These are phyloP conservation scores for Phytomonas serpens DNA, from an alignment of 208 protist species.

Conservation along the genomic window DNA sequence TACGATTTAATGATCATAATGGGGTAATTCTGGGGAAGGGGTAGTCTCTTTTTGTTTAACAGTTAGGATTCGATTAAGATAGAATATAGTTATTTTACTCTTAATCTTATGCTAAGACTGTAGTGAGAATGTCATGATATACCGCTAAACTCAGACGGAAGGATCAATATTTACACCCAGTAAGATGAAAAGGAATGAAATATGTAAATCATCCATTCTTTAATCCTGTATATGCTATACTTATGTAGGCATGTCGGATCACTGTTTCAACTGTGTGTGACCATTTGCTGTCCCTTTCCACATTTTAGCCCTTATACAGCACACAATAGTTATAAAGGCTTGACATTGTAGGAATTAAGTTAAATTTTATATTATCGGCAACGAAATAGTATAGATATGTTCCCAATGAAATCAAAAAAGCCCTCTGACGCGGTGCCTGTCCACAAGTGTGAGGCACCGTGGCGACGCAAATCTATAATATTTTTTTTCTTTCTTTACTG, in stretches of 20 bases:
- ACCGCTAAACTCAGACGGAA: background rate
- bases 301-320: background rate
- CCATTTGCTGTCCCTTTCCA: background rate
- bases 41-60: background rate
- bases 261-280: background rate
- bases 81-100: background rate
- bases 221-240: background rate
- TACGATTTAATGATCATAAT: background rate
- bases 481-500: slow-evolving; percentile 13
- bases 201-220: background rate
- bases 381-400: background rate
- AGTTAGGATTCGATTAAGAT: background rate
- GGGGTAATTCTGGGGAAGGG: background rate
- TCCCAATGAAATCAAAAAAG: background rate
- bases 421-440: background rate
- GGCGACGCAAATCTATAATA: slow-evolving; percentile 18
- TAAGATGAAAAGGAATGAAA: background rate
- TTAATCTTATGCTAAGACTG: background rate
- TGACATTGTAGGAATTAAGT: background rate
- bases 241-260: background rate
- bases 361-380: background rate
- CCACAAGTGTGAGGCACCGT: background rate
- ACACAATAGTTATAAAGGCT: background rate
- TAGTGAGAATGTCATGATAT: background rate
- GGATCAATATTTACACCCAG: too few relatives aligned